Percentiles rank a stretch among this genome's conserved stretches.
Conservation (phyloP, 139 green algal species). For the Microglena sp. region DNA sequence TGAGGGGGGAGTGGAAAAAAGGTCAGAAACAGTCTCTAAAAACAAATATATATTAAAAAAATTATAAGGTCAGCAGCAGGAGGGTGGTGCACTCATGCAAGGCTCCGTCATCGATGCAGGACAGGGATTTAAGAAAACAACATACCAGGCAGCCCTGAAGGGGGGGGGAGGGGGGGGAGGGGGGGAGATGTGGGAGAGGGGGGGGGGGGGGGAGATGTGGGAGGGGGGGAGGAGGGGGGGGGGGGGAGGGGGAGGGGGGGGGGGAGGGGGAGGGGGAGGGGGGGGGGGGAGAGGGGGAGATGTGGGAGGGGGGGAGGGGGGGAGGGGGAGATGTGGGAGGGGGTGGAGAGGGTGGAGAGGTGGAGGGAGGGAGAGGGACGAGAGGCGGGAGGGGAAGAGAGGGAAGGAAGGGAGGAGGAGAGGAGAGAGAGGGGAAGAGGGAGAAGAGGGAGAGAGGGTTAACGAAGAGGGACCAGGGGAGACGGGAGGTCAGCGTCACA, state of each 20-base stretch:
- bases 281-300: conserved; percentile 13
- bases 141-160: too few relatives aligned
- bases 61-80: too few relatives aligned
- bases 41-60: too few relatives aligned
- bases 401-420: neutral
- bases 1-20: too few relatives aligned
- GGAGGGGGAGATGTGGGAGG: neutral
- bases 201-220: neutral
- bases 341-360: neutral
- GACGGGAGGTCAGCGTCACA: too few relatives aligned
- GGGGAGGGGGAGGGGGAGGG: neutral
- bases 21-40: too few relatives aligned
- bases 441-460: conserved; percentile 1
- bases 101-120: too few relatives aligned
- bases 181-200: neutral
- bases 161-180: neutral
- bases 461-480: too few relatives aligned
- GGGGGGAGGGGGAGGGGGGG: neutral
- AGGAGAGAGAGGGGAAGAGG: neutral
- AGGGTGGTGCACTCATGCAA: too few relatives aligned
- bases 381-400: neutral
- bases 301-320: neutral
- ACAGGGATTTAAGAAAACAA: too few relatives aligned
- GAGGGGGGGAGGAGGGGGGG: neutral
- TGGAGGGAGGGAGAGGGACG: neutral